Conservation (phyloP, 192 early-diverging fungal species). For the Jimgerdemannia lactiflua region DNA sequence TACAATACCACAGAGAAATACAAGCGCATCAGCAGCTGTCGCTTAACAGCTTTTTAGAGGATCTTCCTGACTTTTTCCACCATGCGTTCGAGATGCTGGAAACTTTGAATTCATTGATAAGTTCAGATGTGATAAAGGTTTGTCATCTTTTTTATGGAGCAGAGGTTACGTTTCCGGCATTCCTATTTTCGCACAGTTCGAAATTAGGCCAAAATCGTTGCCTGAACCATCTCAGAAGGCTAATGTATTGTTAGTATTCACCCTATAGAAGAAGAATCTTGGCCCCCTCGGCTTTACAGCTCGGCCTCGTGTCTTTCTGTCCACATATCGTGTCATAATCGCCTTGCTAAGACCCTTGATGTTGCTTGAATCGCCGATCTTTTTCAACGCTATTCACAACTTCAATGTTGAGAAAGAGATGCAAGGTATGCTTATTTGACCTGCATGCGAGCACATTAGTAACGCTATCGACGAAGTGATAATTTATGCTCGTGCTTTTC, state of each 20-base stretch:
- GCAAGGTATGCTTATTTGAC: not conserved
- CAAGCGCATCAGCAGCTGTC: not conserved
- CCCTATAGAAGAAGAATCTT: conserved; percentile 8
- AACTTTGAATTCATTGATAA: not conserved
- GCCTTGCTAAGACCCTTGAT: not conserved
- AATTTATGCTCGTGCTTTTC: not conserved
- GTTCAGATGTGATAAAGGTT: not conserved
- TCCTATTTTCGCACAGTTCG: not conserved
- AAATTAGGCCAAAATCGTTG: not conserved
- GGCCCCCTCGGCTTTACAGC: conserved; percentile 23
- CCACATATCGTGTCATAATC: conserved; percentile 3
- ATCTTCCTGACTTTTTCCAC: not conserved
- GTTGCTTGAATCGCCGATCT: not conserved
- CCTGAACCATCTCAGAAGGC: not conserved
- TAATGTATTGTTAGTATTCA: not conserved
- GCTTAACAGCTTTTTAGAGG: not conserved
- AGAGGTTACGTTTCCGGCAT: not conserved
- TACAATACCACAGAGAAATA: not conserved
- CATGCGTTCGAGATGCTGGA: not conserved
- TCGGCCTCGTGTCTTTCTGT: conserved; percentile 9
- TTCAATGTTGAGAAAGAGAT: not conserved
- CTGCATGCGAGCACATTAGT: not conserved
- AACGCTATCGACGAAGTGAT: not conserved
- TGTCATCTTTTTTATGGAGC: not conserved
- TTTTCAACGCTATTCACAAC: not conserved